phyloP scores from a whole-genome alignment of 192 early-diverging fungal species.

The Coemansia sp. region DNA sequence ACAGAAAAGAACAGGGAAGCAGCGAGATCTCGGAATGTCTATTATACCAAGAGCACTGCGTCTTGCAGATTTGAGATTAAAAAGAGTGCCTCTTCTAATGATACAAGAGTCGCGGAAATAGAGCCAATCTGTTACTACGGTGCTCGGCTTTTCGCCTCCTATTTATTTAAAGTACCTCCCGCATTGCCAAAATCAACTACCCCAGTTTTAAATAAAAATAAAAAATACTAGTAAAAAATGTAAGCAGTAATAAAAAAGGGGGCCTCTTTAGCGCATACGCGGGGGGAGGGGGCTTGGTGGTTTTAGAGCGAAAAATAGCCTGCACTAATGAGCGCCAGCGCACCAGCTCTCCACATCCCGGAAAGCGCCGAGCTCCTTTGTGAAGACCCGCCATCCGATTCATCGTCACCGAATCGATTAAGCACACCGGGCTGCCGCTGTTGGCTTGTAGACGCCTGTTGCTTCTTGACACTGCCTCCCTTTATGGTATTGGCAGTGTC shows the following conservation, averaged over 20 bases:
- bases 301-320: slow-evolving; percentile 4
- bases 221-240: slow-evolving; percentile 1
- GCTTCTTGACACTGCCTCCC: not conserved
- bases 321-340: not conserved
- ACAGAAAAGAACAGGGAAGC: not conserved
- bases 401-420: slow-evolving; percentile 10
- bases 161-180: not conserved
- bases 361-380: not conserved
- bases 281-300: not conserved
- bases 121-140: not conserved
- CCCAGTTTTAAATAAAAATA: not conserved
- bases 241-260: not conserved
- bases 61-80: not conserved
- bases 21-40: not conserved
- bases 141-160: not conserved
- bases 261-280: too few relatives aligned
- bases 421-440: slow-evolving; percentile 2
- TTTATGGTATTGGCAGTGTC: not conserved
- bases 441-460: not conserved
- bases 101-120: not conserved
- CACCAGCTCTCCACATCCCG: not conserved
- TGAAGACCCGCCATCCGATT: not conserved
- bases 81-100: not conserved
- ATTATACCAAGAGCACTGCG: not conserved
- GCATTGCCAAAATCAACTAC: not conserved